Base-by-base conservation (phyloP, 306 rosid species). In the Acacia melanoxylon region DNA sequence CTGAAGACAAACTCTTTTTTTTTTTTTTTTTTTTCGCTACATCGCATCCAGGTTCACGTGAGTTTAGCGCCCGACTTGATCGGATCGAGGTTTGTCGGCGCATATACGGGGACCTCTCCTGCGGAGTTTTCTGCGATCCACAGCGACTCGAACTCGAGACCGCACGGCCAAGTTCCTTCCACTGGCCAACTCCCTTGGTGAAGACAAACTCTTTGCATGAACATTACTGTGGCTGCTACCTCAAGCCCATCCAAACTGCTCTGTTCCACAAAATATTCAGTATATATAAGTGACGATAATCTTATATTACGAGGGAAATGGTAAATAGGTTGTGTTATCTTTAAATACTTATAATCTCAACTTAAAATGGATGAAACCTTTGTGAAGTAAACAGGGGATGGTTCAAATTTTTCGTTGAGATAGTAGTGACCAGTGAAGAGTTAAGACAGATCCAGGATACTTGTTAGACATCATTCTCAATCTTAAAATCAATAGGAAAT, bases 381-480 rank as follows among this genome's bases (percentile, higher is more conserved):
- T 31, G n/a, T 31, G n/a, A 65, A 31, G 19, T 29, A 16, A 75
- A 62, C 15, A 24, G 35, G 19, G 67, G 81, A 72, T 56, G 20
- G 83, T 83, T 75, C 52, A 37, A 37, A 16, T 8, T 3, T 48
- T 67, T 12, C 17, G 56, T n/a, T 33, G 14, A 20, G 10, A 7
- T 3, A 40, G 24, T 62, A 20, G 48, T 69, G 72, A 17, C 82
- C 8, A 51, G 29, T 5, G 51, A 14, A 33, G 31, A 51, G 33
- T 66, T 9, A 17, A 58, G 80, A 62, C 48, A 58, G 78, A 81
- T 8, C 33, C 78, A 78, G 54, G 19, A 68, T 46, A 84, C 82
- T 66, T 19, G 74, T 12, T 29, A 33, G 44, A 29, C 86, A 85
- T 85, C 90, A 70, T 85, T 92, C 83, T 90, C 89, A 80, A 75